Conservation (phyloP, 2,329 filamentous ascomycete genomes). For the Hypocrella siamensis region DNA sequence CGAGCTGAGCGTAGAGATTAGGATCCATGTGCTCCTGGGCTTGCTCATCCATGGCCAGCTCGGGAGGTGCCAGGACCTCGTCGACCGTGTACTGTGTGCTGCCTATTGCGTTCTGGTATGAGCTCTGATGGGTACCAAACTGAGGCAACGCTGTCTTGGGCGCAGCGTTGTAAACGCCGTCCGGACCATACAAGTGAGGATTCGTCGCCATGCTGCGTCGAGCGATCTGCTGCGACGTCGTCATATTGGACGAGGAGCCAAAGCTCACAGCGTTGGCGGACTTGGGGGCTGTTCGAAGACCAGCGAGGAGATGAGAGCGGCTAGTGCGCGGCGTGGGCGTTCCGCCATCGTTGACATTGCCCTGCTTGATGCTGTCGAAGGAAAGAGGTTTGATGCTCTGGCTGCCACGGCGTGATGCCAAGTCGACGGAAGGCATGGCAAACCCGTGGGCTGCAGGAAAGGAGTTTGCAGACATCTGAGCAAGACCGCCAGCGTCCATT, state of each 20-base stretch:
- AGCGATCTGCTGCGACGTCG: constrained; percentile 23
- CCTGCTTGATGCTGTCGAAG: constrained; percentile 56
- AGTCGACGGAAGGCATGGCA: constrained; percentile 61
- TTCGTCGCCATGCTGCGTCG: constrained; percentile 28
- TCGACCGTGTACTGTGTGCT: constrained; percentile 58
- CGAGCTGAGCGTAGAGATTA: constrained; percentile 69
- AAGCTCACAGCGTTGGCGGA: constrained; percentile 58
- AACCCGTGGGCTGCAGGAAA: constrained; percentile 57
- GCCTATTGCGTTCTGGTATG: constrained; percentile 15
- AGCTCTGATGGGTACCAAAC: constrained; percentile 19
- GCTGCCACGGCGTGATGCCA: constrained; percentile 72
- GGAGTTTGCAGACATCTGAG: constrained; percentile 93
- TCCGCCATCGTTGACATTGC: constrained; percentile 52
- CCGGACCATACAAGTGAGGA: constrained; percentile 27
- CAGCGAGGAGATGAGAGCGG: constrained; percentile 85
- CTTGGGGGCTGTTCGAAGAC: constrained; percentile 86
- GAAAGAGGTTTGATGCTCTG: constrained; percentile 82
- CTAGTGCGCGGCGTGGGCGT: constrained; percentile 79
- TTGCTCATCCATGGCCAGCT: constrained; percentile 57
- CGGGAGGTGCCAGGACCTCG: constrained; percentile 73
- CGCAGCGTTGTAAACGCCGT: constrained; percentile 25
- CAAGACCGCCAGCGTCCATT: constrained; percentile 96
- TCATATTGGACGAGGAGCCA: constrained; percentile 37
- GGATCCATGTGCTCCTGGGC: constrained; percentile 68
- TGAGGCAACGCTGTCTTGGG: constrained; percentile 44